Conservation (phyloP, 805 yeast species). For the Ogataea paradorogensis region DNA sequence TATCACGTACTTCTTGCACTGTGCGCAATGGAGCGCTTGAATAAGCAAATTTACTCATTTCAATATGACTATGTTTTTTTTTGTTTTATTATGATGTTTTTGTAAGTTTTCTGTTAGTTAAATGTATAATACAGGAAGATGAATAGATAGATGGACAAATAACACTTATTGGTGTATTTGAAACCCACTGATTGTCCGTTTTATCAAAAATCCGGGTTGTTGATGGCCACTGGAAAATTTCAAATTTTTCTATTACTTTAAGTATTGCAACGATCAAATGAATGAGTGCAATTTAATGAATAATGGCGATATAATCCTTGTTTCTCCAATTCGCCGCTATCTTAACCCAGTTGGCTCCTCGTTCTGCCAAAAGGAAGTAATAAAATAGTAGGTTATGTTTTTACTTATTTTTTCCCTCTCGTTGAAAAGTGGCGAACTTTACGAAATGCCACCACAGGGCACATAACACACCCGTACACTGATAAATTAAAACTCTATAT, state of each 20-base stretch:
- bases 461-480: slow-evolving; percentile 8
- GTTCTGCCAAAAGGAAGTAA: slow-evolving; percentile 11
- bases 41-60: slow-evolving; percentile 66
- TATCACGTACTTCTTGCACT: slow-evolving; percentile 77
- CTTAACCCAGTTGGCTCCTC: slow-evolving; percentile 15
- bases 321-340: slow-evolving; percentile 14
- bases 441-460: slow-evolving; percentile 5
- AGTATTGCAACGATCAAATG: slow-evolving; percentile 30
- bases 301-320: slow-evolving; percentile 11
- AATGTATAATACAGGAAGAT: slow-evolving; percentile 17
- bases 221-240: slow-evolving; percentile 10
- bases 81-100: slow-evolving; percentile 7
- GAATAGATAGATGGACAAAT: slow-evolving; percentile 10
- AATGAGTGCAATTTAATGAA: slow-evolving; percentile 29
- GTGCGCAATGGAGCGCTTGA: slow-evolving; percentile 98
- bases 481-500: background rate
- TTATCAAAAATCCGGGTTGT: slow-evolving; percentile 5
- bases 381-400: slow-evolving; percentile 13
- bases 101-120: slow-evolving; percentile 6
- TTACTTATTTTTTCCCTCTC: slow-evolving; percentile 14
- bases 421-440: slow-evolving; percentile 24
- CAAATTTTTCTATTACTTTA: slow-evolving; percentile 8
- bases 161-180: slow-evolving; percentile 9
- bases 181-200: slow-evolving; percentile 16
- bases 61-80: slow-evolving; percentile 15